Base-by-base conservation (phyloP, 192 early-diverging fungal genomes). In the Podila epigama region DNA sequence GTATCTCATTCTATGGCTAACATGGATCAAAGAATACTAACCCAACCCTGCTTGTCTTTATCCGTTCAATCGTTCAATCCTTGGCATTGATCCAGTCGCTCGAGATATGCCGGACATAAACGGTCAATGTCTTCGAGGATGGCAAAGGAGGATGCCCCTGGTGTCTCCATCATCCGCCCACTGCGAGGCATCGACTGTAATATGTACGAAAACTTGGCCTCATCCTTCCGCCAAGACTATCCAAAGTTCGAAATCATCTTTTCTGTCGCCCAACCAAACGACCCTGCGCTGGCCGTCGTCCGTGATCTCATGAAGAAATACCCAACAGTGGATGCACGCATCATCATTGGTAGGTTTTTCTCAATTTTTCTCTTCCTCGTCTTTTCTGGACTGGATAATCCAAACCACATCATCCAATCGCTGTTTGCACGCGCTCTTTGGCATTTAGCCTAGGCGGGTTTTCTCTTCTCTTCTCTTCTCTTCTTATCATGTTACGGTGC, bases 131-230 rank as follows among this genome's bases (percentile, higher is more conserved):
- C 85, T 2, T 81, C 85, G 12, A 57, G 68, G 60, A 66, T 82
- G 60, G 60, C 79, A 22, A 58, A 67, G 22, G 52, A 69, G 33
- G 51, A 85, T 42, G 82, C 68, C 37, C 94, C 94, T 1, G 91
- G 90, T 7, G 96, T 99, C 20, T 89, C 98, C 1, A 94, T 99
- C 61, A 86, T 99, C 65, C 87, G 96, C 6, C 98, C 98, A 8
- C 79, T 99, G 4, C 98, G 98, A 69, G 98, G 98, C 22, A 64
- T 96, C 22, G 98, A 99, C 71, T 75, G 82, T 55, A 91, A 96
- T 75, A 79, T 98, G 79, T 75, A 81, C 20, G 89, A 88, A 28
- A 97, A 96, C 63, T 82, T 99, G 27, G 82, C 82, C 29, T 96
- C 95, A 15, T 91, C 93, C 31, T 97, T 99, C 79, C 55, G 68